Percentiles rank a stretch among this genome's conserved stretches.
Conservation (phyloP, 2,329 filamentous ascomycete genomes). For the Hymenoscyphus repandus region DNA sequence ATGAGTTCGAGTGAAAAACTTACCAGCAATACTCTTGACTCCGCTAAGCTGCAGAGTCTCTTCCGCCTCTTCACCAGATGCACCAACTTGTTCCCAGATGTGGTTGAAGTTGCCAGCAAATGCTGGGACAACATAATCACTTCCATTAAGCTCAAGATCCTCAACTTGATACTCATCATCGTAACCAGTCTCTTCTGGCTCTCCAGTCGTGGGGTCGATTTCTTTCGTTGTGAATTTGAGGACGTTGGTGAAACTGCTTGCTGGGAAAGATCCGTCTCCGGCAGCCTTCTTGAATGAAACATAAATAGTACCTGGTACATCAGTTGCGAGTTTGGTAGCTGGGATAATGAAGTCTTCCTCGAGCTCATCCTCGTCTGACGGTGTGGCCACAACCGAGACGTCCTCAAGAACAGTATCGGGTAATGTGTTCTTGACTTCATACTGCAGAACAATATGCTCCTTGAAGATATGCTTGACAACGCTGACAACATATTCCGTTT, state of each 20-base stretch:
- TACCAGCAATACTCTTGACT: constrained; percentile 89
- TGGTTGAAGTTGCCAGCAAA: constrained; percentile 95
- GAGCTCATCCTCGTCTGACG: constrained; percentile 73
- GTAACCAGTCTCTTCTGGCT: constrained; percentile 88
- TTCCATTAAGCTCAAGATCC: constrained; percentile 83
- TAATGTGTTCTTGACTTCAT: constrained; percentile 96
- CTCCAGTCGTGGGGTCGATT: constrained; percentile 88
- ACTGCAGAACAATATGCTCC: constrained; percentile 92
- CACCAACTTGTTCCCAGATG: constrained; percentile 89
- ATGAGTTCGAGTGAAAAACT: not conserved
- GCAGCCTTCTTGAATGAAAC: constrained; percentile 85
- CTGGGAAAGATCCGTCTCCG: constrained; percentile 71
- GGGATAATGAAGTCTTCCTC: constrained; percentile 95
- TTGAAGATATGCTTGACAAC: constrained; percentile 98
- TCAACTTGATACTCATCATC: constrained; percentile 98
- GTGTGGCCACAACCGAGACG: constrained; percentile 75
- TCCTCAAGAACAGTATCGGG: constrained; percentile 87
- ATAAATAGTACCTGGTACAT: constrained; percentile 89
- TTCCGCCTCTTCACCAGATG: constrained; percentile 81
- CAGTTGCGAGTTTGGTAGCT: constrained; percentile 72
- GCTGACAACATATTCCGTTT: constrained; percentile 93
- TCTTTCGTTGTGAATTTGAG: constrained; percentile 98
- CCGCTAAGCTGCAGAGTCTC: constrained; percentile 86
- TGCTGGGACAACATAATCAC: constrained; percentile 88
- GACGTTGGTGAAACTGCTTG: constrained; percentile 80